Base-by-base conservation (phyloP, 495 filamentous ascomycete genomes). In the Tuber magnatum region DNA sequence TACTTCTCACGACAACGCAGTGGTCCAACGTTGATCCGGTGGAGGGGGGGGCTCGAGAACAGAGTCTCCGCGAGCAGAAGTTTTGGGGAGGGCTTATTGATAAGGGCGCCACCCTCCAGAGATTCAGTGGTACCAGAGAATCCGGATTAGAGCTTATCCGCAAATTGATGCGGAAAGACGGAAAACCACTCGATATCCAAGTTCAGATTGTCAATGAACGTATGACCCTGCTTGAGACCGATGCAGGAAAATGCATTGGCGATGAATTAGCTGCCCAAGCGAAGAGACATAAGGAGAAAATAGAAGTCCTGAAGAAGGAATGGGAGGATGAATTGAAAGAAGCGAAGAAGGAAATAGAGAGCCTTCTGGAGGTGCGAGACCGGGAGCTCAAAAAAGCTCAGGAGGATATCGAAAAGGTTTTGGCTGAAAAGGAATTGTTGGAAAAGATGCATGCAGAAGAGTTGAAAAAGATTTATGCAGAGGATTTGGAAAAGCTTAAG, bases 1-100 rank as follows among this genome's bases (percentile, higher is more conserved):
- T 88, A 10, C 73, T 85, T 0, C 81, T 88, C 0, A 83, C 76
- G 3, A 87, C 86, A n/a, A 87, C 85, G 0, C 83, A 85, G 81
- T 87, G 85, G 86, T 80, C 83, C 39, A 81, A 80, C 32, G 76
- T 81, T 0, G n/a, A 65, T 70, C 20, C 9, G n/a, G n/a, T 3
- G 32, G 51, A 32, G 3, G 65, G 42, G 38, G 77, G 74, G 42
- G 61, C n/a, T 5, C 83, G 86, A 9, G 83, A 87, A 73, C 38
- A 73, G 7, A 80, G 86, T 73, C 82, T 87, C 20, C 72, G 41
- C 39, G 3, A 40, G 6, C 81, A 76, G 41, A 83, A 83, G 4
- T 87, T 86, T 74, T 87, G 86, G 86, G 81, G 80, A 6, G 39
- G 75, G 7, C 76, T 86, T 82, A 72, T 84, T 1, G 61, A 74